phyloP scores from a whole-genome alignment of 495 filamentous ascomycete genomes.

The Neurospora sublineolata region DNA sequence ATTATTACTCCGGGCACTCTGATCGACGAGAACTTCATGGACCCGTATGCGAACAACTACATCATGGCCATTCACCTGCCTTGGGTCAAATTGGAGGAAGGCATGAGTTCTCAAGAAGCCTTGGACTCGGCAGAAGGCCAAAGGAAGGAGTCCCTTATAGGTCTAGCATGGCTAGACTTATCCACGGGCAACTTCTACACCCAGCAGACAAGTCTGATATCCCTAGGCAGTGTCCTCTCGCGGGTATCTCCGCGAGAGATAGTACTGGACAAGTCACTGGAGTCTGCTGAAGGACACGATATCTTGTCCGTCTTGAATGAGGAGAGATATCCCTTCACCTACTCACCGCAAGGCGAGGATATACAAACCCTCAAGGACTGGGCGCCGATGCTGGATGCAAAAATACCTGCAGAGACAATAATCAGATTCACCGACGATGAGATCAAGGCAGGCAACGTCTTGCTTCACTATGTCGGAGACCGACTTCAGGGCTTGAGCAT shows the following conservation, averaged over 20 bases:
- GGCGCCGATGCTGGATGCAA: conserved; percentile 63
- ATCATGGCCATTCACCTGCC: conserved; percentile 60
- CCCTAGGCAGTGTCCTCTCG: conserved; percentile 65
- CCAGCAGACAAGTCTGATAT: conserved; percentile 60
- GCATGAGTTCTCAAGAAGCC: conserved; percentile 1
- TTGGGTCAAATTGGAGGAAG: conserved; percentile 1
- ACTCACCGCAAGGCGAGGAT: conserved; percentile 30
- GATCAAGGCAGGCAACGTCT: conserved; percentile 54
- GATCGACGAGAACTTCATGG: conserved; percentile 95
- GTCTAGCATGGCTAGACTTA: conserved; percentile 87
- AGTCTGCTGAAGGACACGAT: conserved; percentile 31
- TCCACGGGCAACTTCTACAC: conserved; percentile 91
- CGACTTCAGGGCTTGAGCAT: conserved; percentile 68
- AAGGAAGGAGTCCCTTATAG: conserved; percentile 35
- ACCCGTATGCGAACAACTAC: conserved; percentile 85
- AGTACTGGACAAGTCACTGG: conserved; percentile 55
- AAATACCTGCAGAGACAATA: conserved; percentile 33
- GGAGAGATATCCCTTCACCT: conserved; percentile 48
- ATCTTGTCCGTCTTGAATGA: conserved; percentile 38
- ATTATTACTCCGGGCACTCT: conserved; percentile 89
- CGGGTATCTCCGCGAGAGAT: conserved; percentile 79
- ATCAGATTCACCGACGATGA: conserved; percentile 40
- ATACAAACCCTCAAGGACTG: conserved; percentile 52
- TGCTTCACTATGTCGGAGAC: conserved; percentile 73
- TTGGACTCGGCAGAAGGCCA: neutral